Evolutionary conservation across 139 green algal species (phyloP).

Genomic region (Auxenochlorella pyrenoidosa): DNA sequence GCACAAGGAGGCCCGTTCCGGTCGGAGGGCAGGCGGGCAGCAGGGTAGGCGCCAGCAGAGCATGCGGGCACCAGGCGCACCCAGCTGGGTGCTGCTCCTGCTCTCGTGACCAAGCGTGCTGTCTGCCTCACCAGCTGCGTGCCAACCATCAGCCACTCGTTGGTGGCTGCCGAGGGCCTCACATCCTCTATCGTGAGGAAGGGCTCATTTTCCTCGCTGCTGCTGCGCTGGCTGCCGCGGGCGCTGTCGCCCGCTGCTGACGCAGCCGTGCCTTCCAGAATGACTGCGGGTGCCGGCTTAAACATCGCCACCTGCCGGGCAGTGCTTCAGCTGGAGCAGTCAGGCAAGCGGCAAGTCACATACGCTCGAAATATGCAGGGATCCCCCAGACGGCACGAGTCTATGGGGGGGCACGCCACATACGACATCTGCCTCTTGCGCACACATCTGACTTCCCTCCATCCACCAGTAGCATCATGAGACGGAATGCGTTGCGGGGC

Average conservation of each 20-base stretch:
- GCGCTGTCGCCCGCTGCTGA: neutral
- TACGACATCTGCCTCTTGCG: no score
- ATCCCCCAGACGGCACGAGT: no score
- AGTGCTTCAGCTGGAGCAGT: neutral
- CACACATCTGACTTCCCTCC: neutral
- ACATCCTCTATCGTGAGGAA: slow-evolving; percentile 17
- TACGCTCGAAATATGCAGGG: no score
- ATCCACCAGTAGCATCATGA: neutral
- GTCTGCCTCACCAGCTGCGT: neutral
- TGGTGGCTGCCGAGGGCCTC: slow-evolving; percentile 5
- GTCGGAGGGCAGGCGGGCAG: no score
- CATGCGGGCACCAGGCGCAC: no score
- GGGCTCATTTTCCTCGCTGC: neutral
- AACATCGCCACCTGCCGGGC: slow-evolving; percentile 4
- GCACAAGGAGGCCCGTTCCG: no score
- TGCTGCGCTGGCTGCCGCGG: neutral
- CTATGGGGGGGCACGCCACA: no score
- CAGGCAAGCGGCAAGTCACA: neutral
- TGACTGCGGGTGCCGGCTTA: neutral
- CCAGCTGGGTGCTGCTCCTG: no score
- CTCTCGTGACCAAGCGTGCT: no score
- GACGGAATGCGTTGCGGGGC: neutral
- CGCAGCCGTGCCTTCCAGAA: neutral
- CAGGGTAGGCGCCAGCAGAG: no score
- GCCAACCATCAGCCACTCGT: neutral